Base-by-base conservation (phyloP, 108 stramenopile genomes). In the Skeletonema marinoi region DNA sequence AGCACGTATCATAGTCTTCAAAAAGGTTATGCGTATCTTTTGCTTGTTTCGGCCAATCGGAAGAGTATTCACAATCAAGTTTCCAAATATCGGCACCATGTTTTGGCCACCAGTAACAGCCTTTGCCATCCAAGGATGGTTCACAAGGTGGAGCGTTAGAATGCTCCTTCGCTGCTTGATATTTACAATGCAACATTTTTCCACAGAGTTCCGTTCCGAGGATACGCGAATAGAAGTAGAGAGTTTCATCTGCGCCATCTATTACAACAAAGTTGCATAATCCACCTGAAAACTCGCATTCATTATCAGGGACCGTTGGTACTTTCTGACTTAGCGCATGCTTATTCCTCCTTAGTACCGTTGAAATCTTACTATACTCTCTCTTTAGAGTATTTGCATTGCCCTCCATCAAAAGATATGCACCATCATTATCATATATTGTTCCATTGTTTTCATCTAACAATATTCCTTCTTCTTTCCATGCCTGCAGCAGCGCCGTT, bases 171-270 rank as follows among this genome's bases (percentile, higher is more conserved):
- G 11, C 39, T 41, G 39, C 39, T 41, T 11, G 39, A 41, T 41
- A 11, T 41, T 4, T 41, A 41, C 39, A 41, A 2, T 11, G 39
- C 8, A 41, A 41, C 10, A 41, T 7, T 41, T 48, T 74, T 8
- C 73, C 73, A 51, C 73, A 74, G 48, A 61, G 63, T 4, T 12
- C 56, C 29, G 64, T 74, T 42, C 73, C 73, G 8, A 74, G 19
- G 33, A 74, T 48, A 44, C 73, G 21, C 13, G 73, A 74, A 65
- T 74, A 74, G 21, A 74, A 65, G 50, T 74, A 74, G 2, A 74
- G 3, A 10, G 64, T 74, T 56, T 65, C 64, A 36, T 74, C 64
- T 11, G 9, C 11, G n/a, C 65, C 73, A 54, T 74, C 73, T 35
- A 74, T 16, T 1, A 74, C 73, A 32, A 65, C 39, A 48, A 65